These are phyloP conservation scores for Jasminum sambac DNA, from an alignment of 257 asterid genomes.

Conservation along the genomic window DNA sequence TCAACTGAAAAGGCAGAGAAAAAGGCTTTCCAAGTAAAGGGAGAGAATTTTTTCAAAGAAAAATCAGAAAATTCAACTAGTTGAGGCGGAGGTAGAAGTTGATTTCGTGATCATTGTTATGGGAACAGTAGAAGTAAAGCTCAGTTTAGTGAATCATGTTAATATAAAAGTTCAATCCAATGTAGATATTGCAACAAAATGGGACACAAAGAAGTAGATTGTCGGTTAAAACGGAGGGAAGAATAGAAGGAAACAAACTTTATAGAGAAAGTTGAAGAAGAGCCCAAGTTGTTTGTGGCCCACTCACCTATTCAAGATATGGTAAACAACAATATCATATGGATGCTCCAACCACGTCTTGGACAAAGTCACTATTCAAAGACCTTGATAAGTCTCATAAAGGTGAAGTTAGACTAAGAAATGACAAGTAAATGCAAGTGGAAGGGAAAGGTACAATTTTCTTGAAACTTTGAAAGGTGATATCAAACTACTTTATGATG, in stretches of 20 bases:
- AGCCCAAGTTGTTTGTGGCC: slow-evolving; percentile 18
- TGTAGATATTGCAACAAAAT: slow-evolving; percentile 1
- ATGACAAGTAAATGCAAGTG: slow-evolving; percentile 4
- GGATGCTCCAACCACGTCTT: neutral
- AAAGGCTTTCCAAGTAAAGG: slow-evolving; percentile 13
- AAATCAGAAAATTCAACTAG: neutral
- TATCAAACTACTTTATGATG: neutral
- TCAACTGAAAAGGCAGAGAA: slow-evolving; percentile 9
- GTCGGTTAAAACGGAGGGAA: slow-evolving; percentile 3
- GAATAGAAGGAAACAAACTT: slow-evolving; percentile 10
- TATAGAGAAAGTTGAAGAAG: neutral
- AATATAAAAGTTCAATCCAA: neutral
- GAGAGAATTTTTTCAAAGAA: neutral
- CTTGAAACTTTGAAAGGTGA: neutral
- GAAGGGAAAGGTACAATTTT: slow-evolving; percentile 4
- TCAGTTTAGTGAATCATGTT: neutral
- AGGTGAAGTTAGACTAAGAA: neutral
- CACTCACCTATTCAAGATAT: neutral
- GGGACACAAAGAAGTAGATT: slow-evolving; percentile 14
- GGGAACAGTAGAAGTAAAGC: neutral
- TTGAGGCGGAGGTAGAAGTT: neutral
- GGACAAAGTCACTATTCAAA: neutral
- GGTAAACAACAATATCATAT: neutral
- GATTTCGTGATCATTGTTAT: neutral
- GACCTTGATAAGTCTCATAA: slow-evolving; percentile 5